Conservation (phyloP, 2,329 filamentous ascomycete genomes). For the Talaromyces sp. region DNA sequence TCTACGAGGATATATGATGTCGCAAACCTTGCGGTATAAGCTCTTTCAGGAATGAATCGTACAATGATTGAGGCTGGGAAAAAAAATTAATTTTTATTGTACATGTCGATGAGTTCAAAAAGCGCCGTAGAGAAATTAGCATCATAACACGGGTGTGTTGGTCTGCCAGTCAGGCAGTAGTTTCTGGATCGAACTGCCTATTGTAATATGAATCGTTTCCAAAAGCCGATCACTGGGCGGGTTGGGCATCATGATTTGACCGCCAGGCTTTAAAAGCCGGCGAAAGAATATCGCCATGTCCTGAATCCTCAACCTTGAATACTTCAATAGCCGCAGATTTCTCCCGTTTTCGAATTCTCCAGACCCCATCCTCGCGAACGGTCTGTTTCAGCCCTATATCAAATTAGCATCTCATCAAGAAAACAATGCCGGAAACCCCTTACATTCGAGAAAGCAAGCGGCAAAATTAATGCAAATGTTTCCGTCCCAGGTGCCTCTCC, state of each 20-base stretch:
- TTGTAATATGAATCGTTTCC: too few species aligned
- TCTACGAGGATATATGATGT: slow-evolving; percentile 46
- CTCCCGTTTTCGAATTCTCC: slow-evolving; percentile 72
- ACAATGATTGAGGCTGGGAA: not conserved
- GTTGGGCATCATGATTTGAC: not conserved
- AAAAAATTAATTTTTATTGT: not conserved
- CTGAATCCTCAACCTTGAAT: slow-evolving; percentile 71
- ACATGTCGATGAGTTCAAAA: not conserved
- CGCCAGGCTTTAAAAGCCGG: slow-evolving; percentile 77
- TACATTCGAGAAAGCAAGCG: slow-evolving; percentile 74
- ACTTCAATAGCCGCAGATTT: slow-evolving; percentile 70
- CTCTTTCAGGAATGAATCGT: not conserved
- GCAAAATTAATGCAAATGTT: slow-evolving; percentile 94
- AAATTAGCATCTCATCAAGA: slow-evolving; percentile 1
- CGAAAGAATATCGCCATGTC: slow-evolving; percentile 75
- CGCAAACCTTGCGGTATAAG: slow-evolving; percentile 29
- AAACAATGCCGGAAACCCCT: slow-evolving; percentile 30
- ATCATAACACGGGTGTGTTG: too few species aligned
- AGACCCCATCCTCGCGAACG: slow-evolving; percentile 71
- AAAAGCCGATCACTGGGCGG: too few species aligned
- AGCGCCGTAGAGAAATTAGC: too few species aligned
- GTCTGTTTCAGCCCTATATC: slow-evolving; percentile 63
- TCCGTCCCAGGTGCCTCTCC: slow-evolving; percentile 78
- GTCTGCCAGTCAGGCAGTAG: too few species aligned
- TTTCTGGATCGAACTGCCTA: too few species aligned